phyloP scores from a whole-genome alignment of 2,329 filamentous ascomycete species.

The Fusarium transvaalense region DNA sequence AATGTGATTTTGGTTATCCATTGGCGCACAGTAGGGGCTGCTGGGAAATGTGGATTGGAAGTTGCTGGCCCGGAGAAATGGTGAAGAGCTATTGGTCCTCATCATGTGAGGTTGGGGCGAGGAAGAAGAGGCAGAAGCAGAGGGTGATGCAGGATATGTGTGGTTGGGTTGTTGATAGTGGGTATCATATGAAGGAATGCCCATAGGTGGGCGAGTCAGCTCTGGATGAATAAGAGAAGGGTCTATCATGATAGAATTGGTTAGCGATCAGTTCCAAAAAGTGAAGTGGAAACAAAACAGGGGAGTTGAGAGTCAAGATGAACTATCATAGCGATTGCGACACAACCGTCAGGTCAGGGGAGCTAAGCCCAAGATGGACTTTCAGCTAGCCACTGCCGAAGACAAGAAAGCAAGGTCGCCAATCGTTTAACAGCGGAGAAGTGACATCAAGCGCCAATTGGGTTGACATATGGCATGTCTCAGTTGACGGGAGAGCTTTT shows the following conservation, averaged over 20 bases:
- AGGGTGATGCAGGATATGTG: constrained; percentile 71
- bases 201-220: constrained; percentile 62
- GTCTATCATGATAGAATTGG: constrained; percentile 58
- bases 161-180: constrained; percentile 61
- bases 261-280: constrained; percentile 51
- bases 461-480: constrained; percentile 42
- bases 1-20: constrained; percentile 58
- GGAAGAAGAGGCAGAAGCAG: constrained; percentile 69
- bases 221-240: constrained; percentile 69
- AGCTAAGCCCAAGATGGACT: constrained; percentile 37
- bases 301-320: constrained; percentile 28
- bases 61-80: constrained; percentile 69
- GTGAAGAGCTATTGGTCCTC: constrained; percentile 73
- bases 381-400: constrained; percentile 44
- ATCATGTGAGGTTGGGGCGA: constrained; percentile 62
- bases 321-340: constrained; percentile 18
- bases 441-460: constrained; percentile 36
- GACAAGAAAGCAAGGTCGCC: constrained; percentile 39
- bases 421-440: constrained; percentile 38
- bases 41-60: constrained; percentile 67
- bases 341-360: constrained; percentile 20
- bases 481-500: constrained; percentile 41
- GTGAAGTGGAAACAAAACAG: constrained; percentile 4
- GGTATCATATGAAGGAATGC: constrained; percentile 60
- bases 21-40: constrained; percentile 65